Percentiles rank a stretch among this genome's conserved stretches.
These are phyloP conservation scores for Neocucurbitaria cava DNA, from an alignment of 2,329 filamentous ascomycete genomes.

Conservation along the genomic window DNA sequence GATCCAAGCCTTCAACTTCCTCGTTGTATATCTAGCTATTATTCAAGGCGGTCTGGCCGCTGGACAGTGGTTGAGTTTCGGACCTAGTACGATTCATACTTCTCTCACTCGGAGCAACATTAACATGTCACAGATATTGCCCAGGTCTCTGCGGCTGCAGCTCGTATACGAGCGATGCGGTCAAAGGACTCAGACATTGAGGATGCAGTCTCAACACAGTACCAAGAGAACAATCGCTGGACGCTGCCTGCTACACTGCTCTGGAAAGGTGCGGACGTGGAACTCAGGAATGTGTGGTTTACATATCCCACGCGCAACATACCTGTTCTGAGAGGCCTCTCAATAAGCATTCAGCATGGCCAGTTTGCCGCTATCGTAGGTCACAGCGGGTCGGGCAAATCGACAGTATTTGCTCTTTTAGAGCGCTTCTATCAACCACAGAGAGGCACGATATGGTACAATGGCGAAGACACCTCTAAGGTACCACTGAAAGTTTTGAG, in stretches of 20 bases:
- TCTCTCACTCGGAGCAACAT: not conserved
- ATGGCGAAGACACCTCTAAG: slow-evolving; percentile 67
- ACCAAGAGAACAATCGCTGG: slow-evolving; percentile 11
- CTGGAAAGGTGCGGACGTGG: slow-evolving; percentile 58
- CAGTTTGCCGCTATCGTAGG: slow-evolving; percentile 62
- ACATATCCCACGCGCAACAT: slow-evolving; percentile 94
- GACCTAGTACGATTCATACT: slow-evolving; percentile 26
- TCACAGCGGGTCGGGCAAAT: slow-evolving; percentile 85
- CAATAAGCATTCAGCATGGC: slow-evolving; percentile 58
- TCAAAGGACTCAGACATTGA: slow-evolving; percentile 3
- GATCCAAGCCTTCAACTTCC: slow-evolving; percentile 25
- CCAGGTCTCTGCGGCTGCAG: slow-evolving; percentile 29
- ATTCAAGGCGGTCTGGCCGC: slow-evolving; percentile 36
- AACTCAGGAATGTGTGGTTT: slow-evolving; percentile 81
- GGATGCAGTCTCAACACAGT: not conserved
- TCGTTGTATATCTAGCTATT: slow-evolving; percentile 36
- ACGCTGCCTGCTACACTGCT: slow-evolving; percentile 7
- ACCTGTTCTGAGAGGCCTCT: slow-evolving; percentile 70
- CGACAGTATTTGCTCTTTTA: slow-evolving; percentile 87
- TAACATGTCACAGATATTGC: slow-evolving; percentile 27
- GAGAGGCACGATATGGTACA: slow-evolving; percentile 68
- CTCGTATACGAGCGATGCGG: slow-evolving; percentile 27
- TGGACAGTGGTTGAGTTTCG: slow-evolving; percentile 37
- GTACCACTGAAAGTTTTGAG: slow-evolving; percentile 58
- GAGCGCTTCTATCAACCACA: slow-evolving; percentile 93